Evolutionary conservation across 2,329 filamentous ascomycete genomes (phyloP).

Genomic region (Fusarium fujikuroi): DNA sequence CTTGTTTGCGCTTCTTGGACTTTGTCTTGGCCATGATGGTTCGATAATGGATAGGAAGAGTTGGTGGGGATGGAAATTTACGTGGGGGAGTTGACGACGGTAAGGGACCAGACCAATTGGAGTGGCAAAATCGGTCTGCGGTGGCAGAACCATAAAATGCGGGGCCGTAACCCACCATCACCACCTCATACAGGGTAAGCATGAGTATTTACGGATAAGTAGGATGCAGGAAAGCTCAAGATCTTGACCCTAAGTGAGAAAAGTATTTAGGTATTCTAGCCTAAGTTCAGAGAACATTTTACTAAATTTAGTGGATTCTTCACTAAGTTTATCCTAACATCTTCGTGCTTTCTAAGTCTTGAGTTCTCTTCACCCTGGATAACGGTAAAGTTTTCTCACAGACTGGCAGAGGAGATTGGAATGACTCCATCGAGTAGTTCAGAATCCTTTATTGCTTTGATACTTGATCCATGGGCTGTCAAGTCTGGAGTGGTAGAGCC

Average conservation of each 20-base stretch:
- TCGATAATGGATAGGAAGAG: not conserved
- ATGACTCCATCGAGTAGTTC: too few species aligned
- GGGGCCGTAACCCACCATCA: not conserved
- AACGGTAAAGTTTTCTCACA: too few species aligned
- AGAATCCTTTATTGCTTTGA: not conserved
- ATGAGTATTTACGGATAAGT: not conserved
- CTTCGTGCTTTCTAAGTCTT: not conserved
- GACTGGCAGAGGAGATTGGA: too few species aligned
- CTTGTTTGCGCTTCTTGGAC: conserved; percentile 58
- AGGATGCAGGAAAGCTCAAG: not conserved
- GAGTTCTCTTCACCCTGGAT: too few species aligned
- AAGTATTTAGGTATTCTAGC: rapidly evolving
- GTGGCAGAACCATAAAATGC: conserved; percentile 1
- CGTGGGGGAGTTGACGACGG: not conserved
- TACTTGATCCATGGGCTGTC: not conserved
- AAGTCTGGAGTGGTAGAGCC: too few species aligned
- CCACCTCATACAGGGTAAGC: not conserved
- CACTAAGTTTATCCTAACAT: not conserved
- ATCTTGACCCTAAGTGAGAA: not conserved
- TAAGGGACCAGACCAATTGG: not conserved
- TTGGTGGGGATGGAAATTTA: conserved; percentile 24
- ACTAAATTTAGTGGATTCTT: not conserved
- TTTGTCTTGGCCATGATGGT: conserved; percentile 57
- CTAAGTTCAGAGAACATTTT: not conserved
- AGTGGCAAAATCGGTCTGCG: conserved; percentile 22